Conservation (phyloP, 176 grass and related monocot species). For the Olyra latifolia region DNA sequence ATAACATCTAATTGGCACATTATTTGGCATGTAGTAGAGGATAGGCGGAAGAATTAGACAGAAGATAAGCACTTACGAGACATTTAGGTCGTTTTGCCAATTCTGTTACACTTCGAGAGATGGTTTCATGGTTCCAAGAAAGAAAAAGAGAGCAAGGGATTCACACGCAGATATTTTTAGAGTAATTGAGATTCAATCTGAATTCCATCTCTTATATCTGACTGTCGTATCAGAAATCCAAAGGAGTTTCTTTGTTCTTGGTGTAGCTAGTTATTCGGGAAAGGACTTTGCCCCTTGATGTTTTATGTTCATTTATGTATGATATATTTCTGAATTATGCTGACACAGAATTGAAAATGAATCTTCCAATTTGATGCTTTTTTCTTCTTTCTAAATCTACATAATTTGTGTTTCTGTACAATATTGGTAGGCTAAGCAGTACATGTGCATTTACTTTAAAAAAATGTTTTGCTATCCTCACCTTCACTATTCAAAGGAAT, state of each 20-base stretch:
- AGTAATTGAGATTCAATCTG: not conserved
- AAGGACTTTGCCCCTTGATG: not conserved
- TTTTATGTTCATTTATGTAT: not conserved
- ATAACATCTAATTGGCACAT: not conserved
- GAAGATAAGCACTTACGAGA: not conserved
- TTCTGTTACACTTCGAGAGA: not conserved
- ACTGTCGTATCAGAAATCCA: not conserved
- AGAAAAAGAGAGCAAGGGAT: not conserved
- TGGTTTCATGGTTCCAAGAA: not conserved
- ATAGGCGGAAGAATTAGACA: not conserved
- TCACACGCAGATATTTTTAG: not conserved
- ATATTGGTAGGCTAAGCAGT: conserved; percentile 8
- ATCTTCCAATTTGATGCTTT: not conserved
- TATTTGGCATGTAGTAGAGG: not conserved
- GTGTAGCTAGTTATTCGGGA: too few relatives aligned
- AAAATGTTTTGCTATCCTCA: not conserved
- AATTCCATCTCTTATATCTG: not conserved
- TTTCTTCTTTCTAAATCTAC: not conserved
- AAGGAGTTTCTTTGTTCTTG: too few relatives aligned
- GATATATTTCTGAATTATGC: too few relatives aligned
- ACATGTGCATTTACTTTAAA: not conserved
- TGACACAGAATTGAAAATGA: not conserved
- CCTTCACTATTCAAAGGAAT: not conserved
- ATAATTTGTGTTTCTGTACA: not conserved
- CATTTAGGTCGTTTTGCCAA: too few relatives aligned